Conservation (phyloP, 345 rosid species). For the Corymbia maculata region DNA sequence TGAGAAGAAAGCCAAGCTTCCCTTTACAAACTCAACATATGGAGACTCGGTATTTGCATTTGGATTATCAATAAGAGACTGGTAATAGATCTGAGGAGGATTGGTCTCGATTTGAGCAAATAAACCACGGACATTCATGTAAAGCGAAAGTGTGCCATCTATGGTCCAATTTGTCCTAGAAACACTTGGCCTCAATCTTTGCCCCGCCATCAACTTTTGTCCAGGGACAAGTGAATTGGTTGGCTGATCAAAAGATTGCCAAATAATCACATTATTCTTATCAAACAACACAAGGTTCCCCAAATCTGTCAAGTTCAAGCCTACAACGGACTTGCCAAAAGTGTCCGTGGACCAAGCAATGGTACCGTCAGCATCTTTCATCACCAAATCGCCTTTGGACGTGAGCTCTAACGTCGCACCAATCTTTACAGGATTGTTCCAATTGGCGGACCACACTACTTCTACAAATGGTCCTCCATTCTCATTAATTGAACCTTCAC, state of each 20-base stretch:
- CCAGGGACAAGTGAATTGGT: background rate
- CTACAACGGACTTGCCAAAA: background rate
- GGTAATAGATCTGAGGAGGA: background rate
- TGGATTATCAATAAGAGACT: background rate
- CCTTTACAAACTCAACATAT: background rate
- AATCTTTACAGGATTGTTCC: background rate
- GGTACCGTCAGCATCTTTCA: background rate
- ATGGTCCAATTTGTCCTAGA: background rate
- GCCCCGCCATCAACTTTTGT: background rate
- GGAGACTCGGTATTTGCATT: background rate
- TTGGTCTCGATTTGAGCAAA: background rate
- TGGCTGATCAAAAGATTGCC: background rate
- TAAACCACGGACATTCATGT: background rate
- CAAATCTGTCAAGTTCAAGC: background rate
- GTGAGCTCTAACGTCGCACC: background rate
- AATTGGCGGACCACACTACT: constrained; percentile 17
- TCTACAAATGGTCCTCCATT: background rate
- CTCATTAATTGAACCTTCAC: too few species aligned
- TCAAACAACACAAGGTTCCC: background rate
- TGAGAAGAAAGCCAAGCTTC: background rate
- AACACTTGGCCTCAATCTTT: background rate
- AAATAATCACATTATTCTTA: background rate
- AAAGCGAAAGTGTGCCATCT: background rate
- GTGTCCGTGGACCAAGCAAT: background rate
- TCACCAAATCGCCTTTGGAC: background rate